A percentile compares a stretch with the other conserved stretches of the same genome.
These are phyloP conservation scores for Pestalotiopsis sp. DNA, from an alignment of 2,329 filamentous ascomycete species.

Conservation along the genomic window DNA sequence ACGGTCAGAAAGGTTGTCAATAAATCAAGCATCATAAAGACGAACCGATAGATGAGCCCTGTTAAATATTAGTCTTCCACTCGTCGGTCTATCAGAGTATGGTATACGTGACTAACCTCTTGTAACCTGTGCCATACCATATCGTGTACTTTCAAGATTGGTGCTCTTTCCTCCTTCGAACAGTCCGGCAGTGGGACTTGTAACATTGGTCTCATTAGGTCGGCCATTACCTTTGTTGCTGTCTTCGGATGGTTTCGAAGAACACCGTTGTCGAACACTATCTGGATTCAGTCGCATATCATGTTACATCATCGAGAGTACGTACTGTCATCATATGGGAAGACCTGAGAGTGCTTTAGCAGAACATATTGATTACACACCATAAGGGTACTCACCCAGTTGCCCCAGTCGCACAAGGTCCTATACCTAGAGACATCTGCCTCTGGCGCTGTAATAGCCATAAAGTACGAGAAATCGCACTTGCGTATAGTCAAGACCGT, in stretches of 20 bases:
- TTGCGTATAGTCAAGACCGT: slow-evolving; percentile 14
- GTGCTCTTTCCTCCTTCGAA: not conserved
- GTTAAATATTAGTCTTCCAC: not conserved
- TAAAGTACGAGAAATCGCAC: slow-evolving; percentile 19
- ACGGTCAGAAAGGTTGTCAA: not conserved
- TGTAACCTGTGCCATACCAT: not conserved
- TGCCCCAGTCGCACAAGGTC: slow-evolving; percentile 7
- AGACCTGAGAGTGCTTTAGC: not conserved
- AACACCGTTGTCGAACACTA: not conserved
- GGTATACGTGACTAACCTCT: not conserved
- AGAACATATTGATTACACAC: not conserved
- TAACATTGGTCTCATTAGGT: not conserved
- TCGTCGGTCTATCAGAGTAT: too few relatives aligned
- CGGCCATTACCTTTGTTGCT: not conserved
- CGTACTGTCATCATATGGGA: slow-evolving; percentile 2
- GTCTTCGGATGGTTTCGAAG: not conserved
- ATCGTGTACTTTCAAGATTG: not conserved
- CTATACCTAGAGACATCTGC: slow-evolving; percentile 9
- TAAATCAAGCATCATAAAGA: too few relatives aligned
- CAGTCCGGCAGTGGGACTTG: not conserved
- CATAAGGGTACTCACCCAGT: not conserved
- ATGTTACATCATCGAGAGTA: not conserved
- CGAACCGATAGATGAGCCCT: not conserved
- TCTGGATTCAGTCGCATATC: not conserved
- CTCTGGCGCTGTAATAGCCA: slow-evolving; percentile 16